Evolutionary conservation across 1,284 basidiomycete species (phyloP).

Genomic region (Austroboletus rostrupii): DNA sequence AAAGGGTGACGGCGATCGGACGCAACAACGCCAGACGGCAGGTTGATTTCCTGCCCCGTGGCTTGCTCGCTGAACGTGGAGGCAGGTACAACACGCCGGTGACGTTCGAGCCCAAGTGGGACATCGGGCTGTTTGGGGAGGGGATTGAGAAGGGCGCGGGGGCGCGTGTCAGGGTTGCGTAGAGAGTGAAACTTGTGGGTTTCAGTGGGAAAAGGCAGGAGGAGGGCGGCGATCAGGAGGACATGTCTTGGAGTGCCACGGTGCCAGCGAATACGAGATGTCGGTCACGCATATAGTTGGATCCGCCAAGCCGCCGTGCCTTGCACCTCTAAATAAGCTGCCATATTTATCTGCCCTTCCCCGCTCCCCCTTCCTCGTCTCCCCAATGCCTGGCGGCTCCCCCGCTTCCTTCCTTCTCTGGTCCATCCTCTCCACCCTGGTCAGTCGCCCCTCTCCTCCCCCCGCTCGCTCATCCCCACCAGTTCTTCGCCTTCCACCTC

Average conservation of each 20-base stretch:
- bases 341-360: slow-evolving; percentile 12
- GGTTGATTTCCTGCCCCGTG: slow-evolving; percentile 2
- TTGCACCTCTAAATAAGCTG: not conserved
- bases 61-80: not conserved
- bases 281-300: not conserved
- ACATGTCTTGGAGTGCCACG: not conserved
- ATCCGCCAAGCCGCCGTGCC: not conserved
- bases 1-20: slow-evolving; percentile 54
- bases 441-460: slow-evolving; percentile 36
- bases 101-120: slow-evolving; percentile 61
- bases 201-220: not conserved
- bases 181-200: not conserved
- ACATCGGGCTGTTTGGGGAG: slow-evolving; percentile 66
- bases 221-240: slow-evolving; percentile 1
- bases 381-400: slow-evolving; percentile 60
- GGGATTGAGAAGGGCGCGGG: slow-evolving; percentile 51
- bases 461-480: not conserved
- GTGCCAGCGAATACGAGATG: not conserved
- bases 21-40: slow-evolving; percentile 49
- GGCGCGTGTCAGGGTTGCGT: slow-evolving; percentile 43
- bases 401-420: slow-evolving; percentile 67
- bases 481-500: slow-evolving; percentile 66
- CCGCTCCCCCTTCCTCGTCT: slow-evolving; percentile 1
- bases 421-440: slow-evolving; percentile 61
- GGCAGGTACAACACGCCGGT: slow-evolving; percentile 61